These are phyloP conservation scores for Helotiales sp. DNA, from an alignment of 2,329 filamentous ascomycete genomes.

Conservation along the genomic window DNA sequence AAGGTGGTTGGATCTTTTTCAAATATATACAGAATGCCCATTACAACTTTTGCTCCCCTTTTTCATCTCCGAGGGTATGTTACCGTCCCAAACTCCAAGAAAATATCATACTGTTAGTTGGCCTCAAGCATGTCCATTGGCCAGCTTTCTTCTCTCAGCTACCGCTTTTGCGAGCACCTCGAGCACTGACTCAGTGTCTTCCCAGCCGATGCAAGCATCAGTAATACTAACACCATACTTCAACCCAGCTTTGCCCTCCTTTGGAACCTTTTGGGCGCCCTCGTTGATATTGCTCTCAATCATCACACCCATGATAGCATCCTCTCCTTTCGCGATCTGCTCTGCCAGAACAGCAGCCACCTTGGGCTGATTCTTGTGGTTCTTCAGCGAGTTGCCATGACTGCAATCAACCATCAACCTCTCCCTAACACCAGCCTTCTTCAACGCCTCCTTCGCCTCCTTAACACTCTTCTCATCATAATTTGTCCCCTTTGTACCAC, in stretches of 20 bases:
- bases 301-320: conserved; percentile 93
- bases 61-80: not conserved
- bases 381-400: conserved; percentile 93
- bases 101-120: not conserved
- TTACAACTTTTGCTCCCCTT: conserved; percentile 6
- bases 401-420: conserved; percentile 97
- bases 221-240: conserved; percentile 97
- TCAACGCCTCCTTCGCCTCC: conserved; percentile 77
- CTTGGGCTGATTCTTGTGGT: conserved; percentile 96
- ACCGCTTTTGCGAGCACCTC: conserved; percentile 79
- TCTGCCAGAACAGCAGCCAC: conserved; percentile 79
- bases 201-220: conserved; percentile 94
- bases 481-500: conserved; percentile 91
- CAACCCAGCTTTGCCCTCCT: conserved; percentile 79
- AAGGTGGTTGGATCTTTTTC: too few species aligned
- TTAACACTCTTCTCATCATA: conserved; percentile 84
- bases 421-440: conserved; percentile 70
- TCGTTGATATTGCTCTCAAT: conserved; percentile 98
- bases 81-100: conserved; percentile 6
- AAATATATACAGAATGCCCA: not conserved
- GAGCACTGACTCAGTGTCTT: conserved; percentile 80
- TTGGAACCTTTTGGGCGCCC: conserved; percentile 88
- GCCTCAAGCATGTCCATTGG: conserved; percentile 21
- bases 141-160: conserved; percentile 63
- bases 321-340: conserved; percentile 82